Conservation (phyloP, 169 alveolate genomes). For the Cryptosporidium canis region DNA sequence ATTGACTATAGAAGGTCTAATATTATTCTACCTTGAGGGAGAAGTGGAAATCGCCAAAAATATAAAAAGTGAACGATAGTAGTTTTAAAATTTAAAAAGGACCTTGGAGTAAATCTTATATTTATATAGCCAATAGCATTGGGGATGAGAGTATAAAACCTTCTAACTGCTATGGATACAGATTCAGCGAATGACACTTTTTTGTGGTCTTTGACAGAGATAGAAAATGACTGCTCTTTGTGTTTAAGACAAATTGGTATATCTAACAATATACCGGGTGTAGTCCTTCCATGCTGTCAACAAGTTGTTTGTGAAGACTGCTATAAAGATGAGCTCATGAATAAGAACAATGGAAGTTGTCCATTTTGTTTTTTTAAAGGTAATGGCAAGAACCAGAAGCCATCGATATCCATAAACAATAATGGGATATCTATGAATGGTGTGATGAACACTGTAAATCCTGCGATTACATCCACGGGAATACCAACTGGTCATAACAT, state of each 20-base stretch:
- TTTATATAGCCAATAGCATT: conserved; percentile 31
- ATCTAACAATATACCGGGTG: conserved; percentile 29
- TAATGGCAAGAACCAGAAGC: conserved; percentile 34
- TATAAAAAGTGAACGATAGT: not conserved
- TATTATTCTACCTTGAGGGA: conserved; percentile 40
- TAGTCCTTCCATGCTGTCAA: conserved; percentile 66
- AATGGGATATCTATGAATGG: conserved; percentile 27
- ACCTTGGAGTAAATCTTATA: conserved; percentile 12
- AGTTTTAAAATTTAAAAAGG: not conserved
- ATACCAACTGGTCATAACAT: conserved; percentile 13
- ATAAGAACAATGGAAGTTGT: conserved; percentile 67
- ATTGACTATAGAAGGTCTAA: conserved; percentile 68
- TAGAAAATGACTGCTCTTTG: conserved; percentile 69
- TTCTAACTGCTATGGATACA: conserved; percentile 62
- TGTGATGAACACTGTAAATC: not conserved
- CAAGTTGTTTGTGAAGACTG: conserved; percentile 67
- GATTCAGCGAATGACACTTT: conserved; percentile 60
- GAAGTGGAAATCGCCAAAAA: conserved; percentile 56
- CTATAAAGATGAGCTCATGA: conserved; percentile 55
- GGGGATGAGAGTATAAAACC: conserved; percentile 74
- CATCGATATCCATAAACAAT: conserved; percentile 11
- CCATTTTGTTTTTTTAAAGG: conserved; percentile 72
- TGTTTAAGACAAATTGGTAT: conserved; percentile 67
- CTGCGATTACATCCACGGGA: not conserved
- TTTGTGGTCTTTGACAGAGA: conserved; percentile 72